A percentile compares a stretch with the other conserved stretches of the same genome.
phyloP scores from a whole-genome alignment of 2,329 filamentous ascomycete genomes.

The Fusarium mundagurra region DNA sequence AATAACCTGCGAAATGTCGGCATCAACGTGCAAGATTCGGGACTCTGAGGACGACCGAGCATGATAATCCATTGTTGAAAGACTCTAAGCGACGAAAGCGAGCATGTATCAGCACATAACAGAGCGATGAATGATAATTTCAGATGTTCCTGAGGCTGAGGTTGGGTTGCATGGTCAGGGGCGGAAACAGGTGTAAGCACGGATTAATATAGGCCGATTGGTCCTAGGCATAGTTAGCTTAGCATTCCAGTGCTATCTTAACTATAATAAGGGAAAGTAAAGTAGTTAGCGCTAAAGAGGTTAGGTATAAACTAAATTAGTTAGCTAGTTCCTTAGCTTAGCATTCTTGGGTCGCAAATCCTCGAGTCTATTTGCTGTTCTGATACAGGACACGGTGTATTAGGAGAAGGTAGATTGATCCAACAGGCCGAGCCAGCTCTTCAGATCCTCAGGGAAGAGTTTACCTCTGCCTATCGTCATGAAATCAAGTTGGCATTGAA shows the following conservation, averaged over 20 bases:
- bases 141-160: not conserved
- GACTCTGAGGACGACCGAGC: fast-evolving
- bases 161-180: too few species aligned
- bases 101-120: not conserved
- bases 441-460: too few species aligned
- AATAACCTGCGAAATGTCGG: not conserved
- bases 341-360: too few species aligned
- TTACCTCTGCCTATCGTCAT: too few species aligned
- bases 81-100: fast-evolving
- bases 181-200: not conserved
- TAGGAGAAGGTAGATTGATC: too few species aligned
- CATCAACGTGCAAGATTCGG: fast-evolving
- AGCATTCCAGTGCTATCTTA: not conserved
- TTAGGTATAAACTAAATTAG: not conserved
- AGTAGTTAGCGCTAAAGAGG: not conserved
- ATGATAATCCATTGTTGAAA: not conserved
- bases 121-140: not conserved
- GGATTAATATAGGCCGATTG: not conserved
- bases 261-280: too few species aligned
- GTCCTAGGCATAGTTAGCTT: not conserved
- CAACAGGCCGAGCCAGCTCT: too few species aligned
- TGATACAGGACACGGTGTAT: too few species aligned
- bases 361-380: too few species aligned
- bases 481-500: too few species aligned
- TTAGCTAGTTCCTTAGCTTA: not conserved